A percentile compares a stretch with the other conserved stretches of the same genome.
Evolutionary conservation across 305 asterid species (phyloP).

Genomic region (Fraxinus dipetala): DNA sequence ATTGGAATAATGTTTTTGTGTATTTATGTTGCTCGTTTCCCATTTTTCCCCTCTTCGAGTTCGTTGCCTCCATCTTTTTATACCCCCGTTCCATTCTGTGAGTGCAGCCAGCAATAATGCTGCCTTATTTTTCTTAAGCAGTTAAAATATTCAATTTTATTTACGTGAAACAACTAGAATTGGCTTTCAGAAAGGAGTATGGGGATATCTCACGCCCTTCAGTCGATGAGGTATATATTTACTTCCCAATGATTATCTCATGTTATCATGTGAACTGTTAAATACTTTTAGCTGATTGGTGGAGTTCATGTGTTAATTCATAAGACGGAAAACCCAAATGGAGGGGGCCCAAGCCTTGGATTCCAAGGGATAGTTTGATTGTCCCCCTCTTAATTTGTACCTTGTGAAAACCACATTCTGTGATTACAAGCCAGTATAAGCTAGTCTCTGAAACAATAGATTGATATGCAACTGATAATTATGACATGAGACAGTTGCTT

Average conservation of each 20-base stretch:
- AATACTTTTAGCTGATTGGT: too few species aligned
- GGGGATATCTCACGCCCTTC: constrained; percentile 36
- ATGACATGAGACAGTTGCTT: neutral
- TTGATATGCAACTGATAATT: neutral
- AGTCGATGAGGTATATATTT: too few species aligned
- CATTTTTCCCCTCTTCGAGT: neutral
- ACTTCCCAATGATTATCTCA: too few species aligned
- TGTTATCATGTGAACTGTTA: too few species aligned
- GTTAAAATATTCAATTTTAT: neutral
- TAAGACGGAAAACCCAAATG: too few species aligned
- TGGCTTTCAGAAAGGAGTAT: constrained; percentile 73
- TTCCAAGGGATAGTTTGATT: neutral
- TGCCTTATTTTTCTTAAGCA: neutral
- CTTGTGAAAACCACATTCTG: neutral
- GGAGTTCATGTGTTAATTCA: too few species aligned
- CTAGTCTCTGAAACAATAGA: neutral
- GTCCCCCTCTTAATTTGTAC: neutral
- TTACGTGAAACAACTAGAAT: constrained; percentile 59
- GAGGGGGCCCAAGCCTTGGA: too few species aligned
- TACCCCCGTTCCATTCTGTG: neutral
- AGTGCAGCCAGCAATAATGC: neutral
- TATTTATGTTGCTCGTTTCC: neutral
- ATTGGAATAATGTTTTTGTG: neutral
- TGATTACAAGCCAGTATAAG: neutral
- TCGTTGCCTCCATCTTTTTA: neutral